Evolutionary conservation across 805 yeast species (phyloP).

Genomic region (Cyberlindnera sargentensis): DNA sequence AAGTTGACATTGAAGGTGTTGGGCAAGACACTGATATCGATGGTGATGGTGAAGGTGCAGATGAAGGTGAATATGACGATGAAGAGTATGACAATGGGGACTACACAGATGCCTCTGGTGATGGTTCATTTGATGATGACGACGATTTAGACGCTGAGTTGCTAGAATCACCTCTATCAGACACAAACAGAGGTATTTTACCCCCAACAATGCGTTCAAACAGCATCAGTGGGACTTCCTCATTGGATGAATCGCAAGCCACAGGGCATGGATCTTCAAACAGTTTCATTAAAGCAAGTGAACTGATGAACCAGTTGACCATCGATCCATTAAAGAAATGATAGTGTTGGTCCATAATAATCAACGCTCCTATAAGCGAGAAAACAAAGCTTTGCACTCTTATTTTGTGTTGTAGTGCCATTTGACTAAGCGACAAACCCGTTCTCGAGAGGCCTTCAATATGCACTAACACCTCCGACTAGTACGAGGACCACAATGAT

Average conservation of each 20-base stretch:
- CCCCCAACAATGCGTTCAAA: constrained; percentile 5
- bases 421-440: too few species aligned
- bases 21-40: constrained; percentile 19
- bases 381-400: too few species aligned
- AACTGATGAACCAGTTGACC: constrained; percentile 16
- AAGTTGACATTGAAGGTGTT: constrained; percentile 17
- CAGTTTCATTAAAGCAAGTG: constrained; percentile 21
- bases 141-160: constrained; percentile 26
- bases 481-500: too few species aligned
- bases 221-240: too few species aligned
- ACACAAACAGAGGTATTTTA: constrained; percentile 2
- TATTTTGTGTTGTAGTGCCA: too few species aligned
- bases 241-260: too few species aligned
- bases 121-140: constrained; percentile 12
- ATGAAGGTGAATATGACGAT: constrained; percentile 14
- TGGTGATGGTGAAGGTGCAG: constrained; percentile 26
- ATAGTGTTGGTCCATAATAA: too few species aligned
- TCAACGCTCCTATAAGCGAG: too few species aligned
- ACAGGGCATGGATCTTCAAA: background rate
- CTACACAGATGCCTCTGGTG: background rate
- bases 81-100: constrained; percentile 15
- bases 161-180: constrained; percentile 17
- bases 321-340: background rate
- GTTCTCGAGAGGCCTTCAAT: too few species aligned
- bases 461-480: too few species aligned